Evolutionary conservation across 1,284 basidiomycete genomes (phyloP).

Genomic region (Tilletia setariae): DNA sequence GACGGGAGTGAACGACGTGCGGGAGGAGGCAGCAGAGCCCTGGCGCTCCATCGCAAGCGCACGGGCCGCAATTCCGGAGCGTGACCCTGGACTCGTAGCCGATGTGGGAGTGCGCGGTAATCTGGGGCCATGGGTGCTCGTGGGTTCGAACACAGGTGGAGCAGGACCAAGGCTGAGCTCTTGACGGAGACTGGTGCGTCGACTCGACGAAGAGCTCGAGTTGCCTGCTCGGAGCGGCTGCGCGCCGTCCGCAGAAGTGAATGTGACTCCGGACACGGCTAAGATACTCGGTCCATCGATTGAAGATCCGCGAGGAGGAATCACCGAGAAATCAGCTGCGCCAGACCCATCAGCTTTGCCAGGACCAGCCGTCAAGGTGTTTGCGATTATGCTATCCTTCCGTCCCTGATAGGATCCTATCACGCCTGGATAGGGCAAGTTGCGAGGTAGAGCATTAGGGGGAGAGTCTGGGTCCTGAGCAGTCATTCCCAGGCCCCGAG

Average conservation of each 20-base stretch:
- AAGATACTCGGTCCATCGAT: background rate
- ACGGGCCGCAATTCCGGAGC: too few species aligned
- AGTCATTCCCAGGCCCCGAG: background rate
- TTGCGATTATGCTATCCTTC: background rate
- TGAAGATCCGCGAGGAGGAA: background rate
- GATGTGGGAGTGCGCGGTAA: background rate
- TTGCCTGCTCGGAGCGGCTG: too few species aligned
- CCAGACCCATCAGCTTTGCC: background rate
- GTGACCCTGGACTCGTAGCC: too few species aligned
- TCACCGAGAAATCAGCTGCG: background rate
- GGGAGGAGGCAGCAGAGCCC: too few species aligned
- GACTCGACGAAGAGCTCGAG: background rate
- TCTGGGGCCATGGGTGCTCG: background rate
- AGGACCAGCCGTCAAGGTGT: background rate
- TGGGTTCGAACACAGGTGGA: background rate
- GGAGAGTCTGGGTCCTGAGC: background rate
- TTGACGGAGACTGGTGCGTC: background rate
- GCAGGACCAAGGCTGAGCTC: constrained; percentile 1
- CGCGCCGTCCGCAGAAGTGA: too few species aligned
- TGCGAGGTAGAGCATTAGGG: background rate
- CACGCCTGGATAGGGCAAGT: constrained; percentile 13
- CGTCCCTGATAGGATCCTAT: background rate
- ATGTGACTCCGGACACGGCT: background rate
- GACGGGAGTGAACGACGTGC: too few species aligned
- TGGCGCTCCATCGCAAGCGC: too few species aligned